phyloP scores from a whole-genome alignment of 83 land plant genomes.

The Picea engelmannii region DNA sequence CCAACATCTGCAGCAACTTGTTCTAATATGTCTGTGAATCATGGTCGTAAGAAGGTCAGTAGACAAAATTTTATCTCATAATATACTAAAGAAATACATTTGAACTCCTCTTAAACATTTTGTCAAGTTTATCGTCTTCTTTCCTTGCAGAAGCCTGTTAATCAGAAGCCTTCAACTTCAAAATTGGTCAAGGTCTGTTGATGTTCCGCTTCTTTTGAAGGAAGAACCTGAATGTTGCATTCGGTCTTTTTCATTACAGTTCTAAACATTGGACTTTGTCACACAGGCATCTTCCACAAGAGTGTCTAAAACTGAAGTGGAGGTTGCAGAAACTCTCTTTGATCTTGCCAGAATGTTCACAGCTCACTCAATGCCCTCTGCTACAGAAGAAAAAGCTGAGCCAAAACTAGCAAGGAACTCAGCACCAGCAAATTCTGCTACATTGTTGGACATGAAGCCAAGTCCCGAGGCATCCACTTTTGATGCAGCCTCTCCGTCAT shows the following conservation, averaged over 20 bases:
- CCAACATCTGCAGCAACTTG: neutral
- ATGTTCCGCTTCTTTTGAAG: neutral
- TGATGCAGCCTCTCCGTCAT: neutral
- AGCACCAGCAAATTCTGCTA: conserved; percentile 1
- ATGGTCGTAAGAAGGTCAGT: conserved; percentile 7
- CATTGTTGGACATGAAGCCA: neutral
- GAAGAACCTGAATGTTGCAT: neutral
- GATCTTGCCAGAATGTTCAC: conserved; percentile 16
- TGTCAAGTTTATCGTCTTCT: neutral
- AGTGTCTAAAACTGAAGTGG: conserved; percentile 13
- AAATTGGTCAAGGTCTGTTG: conserved; percentile 2
- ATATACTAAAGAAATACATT: neutral
- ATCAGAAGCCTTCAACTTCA: conserved; percentile 5
- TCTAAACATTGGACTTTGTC: neutral
- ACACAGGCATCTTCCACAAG: neutral
- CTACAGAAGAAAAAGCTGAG: neutral
- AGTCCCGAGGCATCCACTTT: neutral
- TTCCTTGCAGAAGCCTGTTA: conserved; percentile 3
- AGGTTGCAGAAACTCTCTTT: conserved; percentile 11
- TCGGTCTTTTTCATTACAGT: neutral
- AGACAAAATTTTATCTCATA: neutral
- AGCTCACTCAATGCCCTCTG: neutral
- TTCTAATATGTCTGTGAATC: neutral
- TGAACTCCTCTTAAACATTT: neutral
- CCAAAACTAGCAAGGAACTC: neutral